These are phyloP conservation scores for Gliomastix tumulicola DNA, from an alignment of 2,329 filamentous ascomycete species.

Conservation along the genomic window DNA sequence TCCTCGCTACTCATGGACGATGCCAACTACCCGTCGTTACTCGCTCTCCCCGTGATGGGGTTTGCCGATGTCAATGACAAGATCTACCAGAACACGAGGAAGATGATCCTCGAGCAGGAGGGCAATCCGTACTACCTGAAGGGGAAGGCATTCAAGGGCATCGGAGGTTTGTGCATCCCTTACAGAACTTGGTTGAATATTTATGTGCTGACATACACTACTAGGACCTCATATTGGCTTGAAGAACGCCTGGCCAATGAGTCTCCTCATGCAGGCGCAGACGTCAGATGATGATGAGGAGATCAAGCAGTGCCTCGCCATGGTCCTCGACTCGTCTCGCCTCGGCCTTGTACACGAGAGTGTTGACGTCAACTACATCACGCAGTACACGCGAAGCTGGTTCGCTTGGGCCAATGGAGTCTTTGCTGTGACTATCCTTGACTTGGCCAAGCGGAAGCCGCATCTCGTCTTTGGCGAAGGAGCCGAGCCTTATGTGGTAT, in stretches of 20 bases:
- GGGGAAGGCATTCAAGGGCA: constrained; percentile 73
- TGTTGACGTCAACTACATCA: constrained; percentile 65
- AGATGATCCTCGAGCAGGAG: constrained; percentile 61
- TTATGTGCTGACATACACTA: background rate
- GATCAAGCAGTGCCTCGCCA: constrained; percentile 64
- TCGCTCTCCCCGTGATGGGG: constrained; percentile 72
- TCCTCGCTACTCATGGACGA: constrained; percentile 83
- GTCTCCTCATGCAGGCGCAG: constrained; percentile 82
- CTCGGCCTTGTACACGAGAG: constrained; percentile 89
- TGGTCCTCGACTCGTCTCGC: constrained; percentile 68
- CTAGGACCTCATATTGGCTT: constrained; percentile 66
- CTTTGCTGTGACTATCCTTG: constrained; percentile 86
- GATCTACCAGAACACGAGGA: constrained; percentile 83
- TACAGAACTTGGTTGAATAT: background rate
- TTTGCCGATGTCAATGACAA: constrained; percentile 59
- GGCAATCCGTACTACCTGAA: constrained; percentile 86
- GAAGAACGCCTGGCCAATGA: constrained; percentile 96
- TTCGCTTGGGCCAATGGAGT: constrained; percentile 98
- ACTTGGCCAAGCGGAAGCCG: constrained; percentile 83
- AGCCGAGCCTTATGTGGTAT: constrained; percentile 49
- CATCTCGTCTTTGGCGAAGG: constrained; percentile 73
- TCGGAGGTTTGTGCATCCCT: constrained; percentile 59
- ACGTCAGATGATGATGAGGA: constrained; percentile 79
- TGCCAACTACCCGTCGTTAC: constrained; percentile 75
- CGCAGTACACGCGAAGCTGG: constrained; percentile 81